Conservation (phyloP, 1,284 basidiomycete species). For the Athelia sp. region DNA sequence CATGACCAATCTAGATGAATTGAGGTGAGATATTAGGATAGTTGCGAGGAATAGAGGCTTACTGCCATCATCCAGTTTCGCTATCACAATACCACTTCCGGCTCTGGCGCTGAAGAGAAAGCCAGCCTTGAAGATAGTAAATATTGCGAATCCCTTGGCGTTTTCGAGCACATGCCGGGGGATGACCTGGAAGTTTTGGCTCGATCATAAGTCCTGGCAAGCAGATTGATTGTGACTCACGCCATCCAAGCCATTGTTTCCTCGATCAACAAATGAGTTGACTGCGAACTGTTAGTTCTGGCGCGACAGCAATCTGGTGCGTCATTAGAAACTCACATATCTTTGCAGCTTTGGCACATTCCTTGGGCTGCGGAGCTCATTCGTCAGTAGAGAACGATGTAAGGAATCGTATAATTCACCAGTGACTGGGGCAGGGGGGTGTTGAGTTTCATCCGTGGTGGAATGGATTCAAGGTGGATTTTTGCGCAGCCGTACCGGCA, state of each 20-base stretch:
- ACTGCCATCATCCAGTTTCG: constrained; percentile 80
- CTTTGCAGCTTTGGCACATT: constrained; percentile 70
- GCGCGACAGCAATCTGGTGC: constrained; percentile 3
- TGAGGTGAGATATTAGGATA: too few species aligned
- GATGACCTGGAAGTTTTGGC: constrained; percentile 41
- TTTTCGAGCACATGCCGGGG: constrained; percentile 64
- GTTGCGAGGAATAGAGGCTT: constrained; percentile 26
- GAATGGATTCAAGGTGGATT: constrained; percentile 1
- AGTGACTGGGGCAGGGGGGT: constrained; percentile 69
- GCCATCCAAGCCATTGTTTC: constrained; percentile 70
- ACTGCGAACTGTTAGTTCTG: constrained; percentile 35
- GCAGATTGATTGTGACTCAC: constrained; percentile 25
- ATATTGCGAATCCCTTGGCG: constrained; percentile 84
- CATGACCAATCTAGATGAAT: constrained; percentile 76
- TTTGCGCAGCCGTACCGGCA: too few species aligned
- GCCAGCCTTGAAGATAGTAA: constrained; percentile 76
- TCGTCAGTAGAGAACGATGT: too few species aligned
- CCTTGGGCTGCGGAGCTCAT: constrained; percentile 51
- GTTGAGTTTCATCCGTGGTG: constrained; percentile 53
- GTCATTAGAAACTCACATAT: constrained; percentile 59
- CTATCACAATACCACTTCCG: constrained; percentile 91
- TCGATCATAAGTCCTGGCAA: constrained; percentile 3
- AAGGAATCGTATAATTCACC: too few species aligned
- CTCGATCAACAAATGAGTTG: constrained; percentile 66
- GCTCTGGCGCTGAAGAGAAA: constrained; percentile 77